A percentile compares a stretch with the other conserved stretches of the same genome.
These are phyloP conservation scores for Solanum piurae DNA, from an alignment of 257 asterid species.

Conservation along the genomic window DNA sequence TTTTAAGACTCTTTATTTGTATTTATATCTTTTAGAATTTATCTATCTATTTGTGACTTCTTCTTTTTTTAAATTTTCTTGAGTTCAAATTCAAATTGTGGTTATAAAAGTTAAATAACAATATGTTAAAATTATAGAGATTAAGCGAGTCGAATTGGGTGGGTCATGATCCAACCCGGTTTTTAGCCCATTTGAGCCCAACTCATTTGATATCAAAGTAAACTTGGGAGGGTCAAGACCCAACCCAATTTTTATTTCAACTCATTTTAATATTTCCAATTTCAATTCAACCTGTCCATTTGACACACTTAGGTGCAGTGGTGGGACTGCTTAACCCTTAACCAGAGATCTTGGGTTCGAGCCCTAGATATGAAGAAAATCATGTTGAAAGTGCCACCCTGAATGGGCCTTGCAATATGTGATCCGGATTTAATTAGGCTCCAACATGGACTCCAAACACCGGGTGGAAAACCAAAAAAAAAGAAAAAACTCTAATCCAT, in stretches of 20 bases:
- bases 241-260: background rate
- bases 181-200: too few species aligned
- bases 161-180: background rate
- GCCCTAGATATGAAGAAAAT: background rate
- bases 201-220: background rate
- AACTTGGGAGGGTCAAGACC: background rate
- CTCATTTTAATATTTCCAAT: too few species aligned
- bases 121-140: background rate
- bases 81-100: too few species aligned
- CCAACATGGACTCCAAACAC: background rate
- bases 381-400: accelerated
- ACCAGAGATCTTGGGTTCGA: too few species aligned
- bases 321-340: background rate
- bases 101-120: too few species aligned
- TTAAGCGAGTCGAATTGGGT: background rate
- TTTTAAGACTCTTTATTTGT: too few species aligned
- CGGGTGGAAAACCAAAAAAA: too few species aligned
- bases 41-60: too few species aligned
- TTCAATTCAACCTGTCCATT: too few species aligned
- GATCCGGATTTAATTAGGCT: background rate
- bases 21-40: too few species aligned
- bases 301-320: background rate
- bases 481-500: too few species aligned
- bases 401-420: background rate
- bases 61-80: too few species aligned